Base-by-base conservation (phyloP, 2,329 filamentous ascomycete genomes). In the Colletotrichum echinochloae region DNA sequence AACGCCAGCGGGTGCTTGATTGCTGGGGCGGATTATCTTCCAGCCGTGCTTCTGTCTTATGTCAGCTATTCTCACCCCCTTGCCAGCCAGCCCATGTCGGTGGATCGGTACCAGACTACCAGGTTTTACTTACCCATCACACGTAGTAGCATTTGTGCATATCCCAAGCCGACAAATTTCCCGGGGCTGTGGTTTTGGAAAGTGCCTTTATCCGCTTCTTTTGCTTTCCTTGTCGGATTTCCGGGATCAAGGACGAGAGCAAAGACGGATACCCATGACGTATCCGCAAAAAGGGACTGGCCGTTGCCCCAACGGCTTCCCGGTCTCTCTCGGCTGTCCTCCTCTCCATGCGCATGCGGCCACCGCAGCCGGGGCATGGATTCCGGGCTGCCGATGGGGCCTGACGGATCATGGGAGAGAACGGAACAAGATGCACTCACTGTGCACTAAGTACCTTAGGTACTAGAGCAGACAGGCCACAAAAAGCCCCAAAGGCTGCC, bases 91-190 rank as follows among this genome's bases (percentile, higher is more conserved):
- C n/a, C n/a, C n/a, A n/a, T n/a, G n/a, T n/a, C n/a, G n/a, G n/a
- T n/a, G n/a, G n/a, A n/a, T n/a, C n/a, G n/a, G n/a, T n/a, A n/a
- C n/a, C n/a, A n/a, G n/a, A n/a, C n/a, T n/a, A n/a, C n/a, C n/a
- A n/a, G n/a, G n/a, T n/a, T n/a, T n/a, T n/a, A n/a, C n/a, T n/a
- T n/a, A n/a, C n/a, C n/a, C n/a, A n/a, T n/a, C n/a, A n/a, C n/a
- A n/a, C n/a, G n/a, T n/a, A n/a, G n/a, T 41, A 52, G 66, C 60
- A n/a, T 20, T 57, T 59, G 37, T 62, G 56, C 66, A 60, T 60
- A 51, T 61, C 56, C 39, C 61, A 62, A 72, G 66, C 61, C 51
- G 33, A 52, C 66, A 70, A 72, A 72, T 72, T 62, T 70, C 70
- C 66, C 70, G 33, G 66, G 66, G 70, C 56, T 61, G 44, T 51